A percentile compares a stretch with the other conserved stretches of the same genome.
Evolutionary conservation across 345 rosid species (phyloP).

Genomic region (Diplotaxis tenuifolia): DNA sequence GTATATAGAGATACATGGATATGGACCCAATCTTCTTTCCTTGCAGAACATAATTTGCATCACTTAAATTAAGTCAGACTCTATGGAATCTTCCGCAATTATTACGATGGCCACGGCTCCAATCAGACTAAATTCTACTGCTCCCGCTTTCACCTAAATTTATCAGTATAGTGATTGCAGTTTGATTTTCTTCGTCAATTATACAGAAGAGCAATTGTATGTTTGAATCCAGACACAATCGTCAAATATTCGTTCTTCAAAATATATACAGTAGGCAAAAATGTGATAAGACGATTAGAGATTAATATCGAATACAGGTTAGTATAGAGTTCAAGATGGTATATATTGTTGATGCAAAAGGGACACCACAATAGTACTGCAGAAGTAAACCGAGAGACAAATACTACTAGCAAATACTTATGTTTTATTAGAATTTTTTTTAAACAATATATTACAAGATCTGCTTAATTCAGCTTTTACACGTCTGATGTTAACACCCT

Average conservation of each 20-base stretch:
- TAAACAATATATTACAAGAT: too few relatives aligned
- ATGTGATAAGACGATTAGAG: not conserved
- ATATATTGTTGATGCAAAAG: too few relatives aligned
- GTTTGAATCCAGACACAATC: constrained; percentile 7
- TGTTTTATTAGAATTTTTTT: too few relatives aligned
- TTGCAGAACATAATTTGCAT: constrained; percentile 17
- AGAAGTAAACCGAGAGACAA: too few relatives aligned
- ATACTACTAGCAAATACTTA: too few relatives aligned
- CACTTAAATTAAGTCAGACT: constrained; percentile 22
- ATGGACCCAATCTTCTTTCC: constrained; percentile 18
- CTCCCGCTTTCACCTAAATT: constrained; percentile 1
- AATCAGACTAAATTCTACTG: constrained; percentile 9
- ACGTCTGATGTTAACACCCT: too few relatives aligned
- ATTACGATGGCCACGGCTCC: constrained; percentile 24
- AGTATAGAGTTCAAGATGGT: not conserved
- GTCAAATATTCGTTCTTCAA: not conserved
- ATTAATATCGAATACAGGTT: not conserved
- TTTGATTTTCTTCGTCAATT: not conserved
- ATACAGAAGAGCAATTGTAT: not conserved
- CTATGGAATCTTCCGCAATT: constrained; percentile 31
- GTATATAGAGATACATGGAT: not conserved
- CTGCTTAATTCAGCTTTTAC: too few relatives aligned
- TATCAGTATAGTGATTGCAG: not conserved
- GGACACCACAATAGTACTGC: too few relatives aligned
- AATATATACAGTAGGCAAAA: not conserved